Evolutionary conservation across 176 grass and related monocot genomes (phyloP), one percentile per base, ranked within the genome.

Genomic region (Musa schizocarpa): DNA sequence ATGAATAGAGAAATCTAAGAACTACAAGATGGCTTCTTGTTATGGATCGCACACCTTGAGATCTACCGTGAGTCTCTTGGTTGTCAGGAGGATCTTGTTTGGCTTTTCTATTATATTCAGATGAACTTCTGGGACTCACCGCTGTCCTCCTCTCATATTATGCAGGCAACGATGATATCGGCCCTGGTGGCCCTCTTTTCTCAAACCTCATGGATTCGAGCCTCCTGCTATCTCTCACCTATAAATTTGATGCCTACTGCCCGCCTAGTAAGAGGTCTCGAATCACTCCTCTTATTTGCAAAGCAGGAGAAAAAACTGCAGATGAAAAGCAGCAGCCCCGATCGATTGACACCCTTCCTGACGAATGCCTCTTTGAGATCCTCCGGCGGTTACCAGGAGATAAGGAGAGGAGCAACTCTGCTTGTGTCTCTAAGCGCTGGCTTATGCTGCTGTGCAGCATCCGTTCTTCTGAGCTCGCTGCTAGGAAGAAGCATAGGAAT

Each of bases 281-380:
- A 54, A 79, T 89, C 59, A 82, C 83, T 10, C 81, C 93, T 13
- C 87, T 89, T 65, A 84, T 88, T 58, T 80, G 87, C 74, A 78
- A 57, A n/a, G 77, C 26, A 2, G 83, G 80, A 74, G 51, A 63
- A 29, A 58, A 59, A 8, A n/a, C 50, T 24, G 76, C 63, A 65
- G 63, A 12, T 11, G 25, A 76, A 43, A 87, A 83, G 72, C 89
- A 84, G 81, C 65, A 63, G 11, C 72, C 69, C 20, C 76, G 77
- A 59, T 82, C 88, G 19, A 89, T 98, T 0, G 94, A 98, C 74
- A 68, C 78, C 76, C 90, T 98, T 58, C 94, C 94, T 10, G 86
- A 93, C 72, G 94, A 74, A 82, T 98, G 94, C 84, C 86, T 98
- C 68, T 98, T 91, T 64, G 94, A 98, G 84, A 81, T 98, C 80